Base-by-base conservation (phyloP, 306 rosid species). In the Acmispon strigosus region DNA sequence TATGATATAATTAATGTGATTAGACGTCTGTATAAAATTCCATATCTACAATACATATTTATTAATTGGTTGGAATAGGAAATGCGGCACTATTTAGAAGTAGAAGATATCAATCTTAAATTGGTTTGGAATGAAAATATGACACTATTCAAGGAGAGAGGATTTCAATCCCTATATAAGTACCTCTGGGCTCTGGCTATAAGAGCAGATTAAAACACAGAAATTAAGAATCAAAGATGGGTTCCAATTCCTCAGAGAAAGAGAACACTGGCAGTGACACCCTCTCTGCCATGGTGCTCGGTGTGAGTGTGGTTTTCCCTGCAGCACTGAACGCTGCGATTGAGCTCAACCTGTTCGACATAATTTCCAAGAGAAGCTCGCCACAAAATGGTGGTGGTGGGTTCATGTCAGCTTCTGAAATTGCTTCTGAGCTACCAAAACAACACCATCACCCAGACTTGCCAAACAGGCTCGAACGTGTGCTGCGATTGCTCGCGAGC, bases 261-360 rank as follows among this genome's bases (percentile, higher is more conserved):
- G 44, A 57, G 19, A 32, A 57, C 63, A 18, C 41, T 1, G 60
- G 55, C 24, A 64, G 10, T 24, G 67, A 65, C 14, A n/a, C 32
- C 13, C 64, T 68, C 14, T 5, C 2, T 1, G 79, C 83, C n/a
- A 73, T 79, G 79, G 58, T 51, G 5, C 62, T 79, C 0, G 70
- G 72, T 16, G 34, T 72, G 27, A 73, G 34, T 5, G 10, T 67
- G 62, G 76, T 79, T 2, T 73, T 73, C 54, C 79, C 72, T 0
- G 79, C 79, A 0, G 83, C 43, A 1, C 79, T 79, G 0, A 73
- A 79, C 2, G 83, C 79, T 11, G 83, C 83, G 29, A 60, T 79
- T 61, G 62, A 73, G 18, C 83, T 79, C 55, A 68, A 68, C 6
- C 14, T 79, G 13, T 79, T 79, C 48, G 72, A 73, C 6, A 79